A percentile compares a stretch with the other conserved stretches of the same genome.
Evolutionary conservation across 2,329 filamentous ascomycete genomes (phyloP).

Genomic region (Fusarium domesticum): DNA sequence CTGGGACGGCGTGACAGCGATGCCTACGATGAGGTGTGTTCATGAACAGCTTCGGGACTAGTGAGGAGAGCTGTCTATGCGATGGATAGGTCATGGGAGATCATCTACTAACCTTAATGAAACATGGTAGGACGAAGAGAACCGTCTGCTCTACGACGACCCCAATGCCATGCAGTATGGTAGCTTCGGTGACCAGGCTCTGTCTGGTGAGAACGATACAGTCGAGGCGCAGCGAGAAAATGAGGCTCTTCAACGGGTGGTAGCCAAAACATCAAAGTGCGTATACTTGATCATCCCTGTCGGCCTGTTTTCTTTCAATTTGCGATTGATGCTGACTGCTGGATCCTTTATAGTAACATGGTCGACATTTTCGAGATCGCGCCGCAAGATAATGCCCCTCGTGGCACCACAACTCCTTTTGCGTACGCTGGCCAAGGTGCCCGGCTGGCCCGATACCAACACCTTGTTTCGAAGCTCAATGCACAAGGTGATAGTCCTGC

Average conservation of each 20-base stretch:
- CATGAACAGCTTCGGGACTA: neutral
- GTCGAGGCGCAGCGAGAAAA: constrained; percentile 62
- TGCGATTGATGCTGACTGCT: constrained; percentile 8
- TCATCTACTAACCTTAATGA: constrained; percentile 7
- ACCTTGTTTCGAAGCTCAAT: constrained; percentile 58
- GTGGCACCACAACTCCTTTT: constrained; percentile 40
- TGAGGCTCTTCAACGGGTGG: constrained; percentile 62
- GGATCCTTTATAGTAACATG: constrained; percentile 51
- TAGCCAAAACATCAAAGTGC: constrained; percentile 63
- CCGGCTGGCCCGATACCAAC: constrained; percentile 57
- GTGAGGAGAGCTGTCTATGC: neutral
- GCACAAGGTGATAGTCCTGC: constrained; percentile 40
- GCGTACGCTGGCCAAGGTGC: constrained; percentile 54
- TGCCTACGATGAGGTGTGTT: constrained; percentile 53
- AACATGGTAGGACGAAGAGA: constrained; percentile 51
- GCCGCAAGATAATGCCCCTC: constrained; percentile 44
- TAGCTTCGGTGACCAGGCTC: constrained; percentile 57
- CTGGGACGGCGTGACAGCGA: constrained; percentile 52
- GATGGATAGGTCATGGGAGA: neutral
- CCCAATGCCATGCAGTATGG: constrained; percentile 58
- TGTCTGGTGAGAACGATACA: constrained; percentile 56
- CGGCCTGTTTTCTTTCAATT: neutral
- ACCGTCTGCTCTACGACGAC: constrained; percentile 60
- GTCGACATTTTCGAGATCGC: constrained; percentile 66
- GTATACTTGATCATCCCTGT: constrained; percentile 16